Conservation (phyloP, 2,329 filamentous ascomycete genomes). For the Penicillium sclerotiorum region DNA sequence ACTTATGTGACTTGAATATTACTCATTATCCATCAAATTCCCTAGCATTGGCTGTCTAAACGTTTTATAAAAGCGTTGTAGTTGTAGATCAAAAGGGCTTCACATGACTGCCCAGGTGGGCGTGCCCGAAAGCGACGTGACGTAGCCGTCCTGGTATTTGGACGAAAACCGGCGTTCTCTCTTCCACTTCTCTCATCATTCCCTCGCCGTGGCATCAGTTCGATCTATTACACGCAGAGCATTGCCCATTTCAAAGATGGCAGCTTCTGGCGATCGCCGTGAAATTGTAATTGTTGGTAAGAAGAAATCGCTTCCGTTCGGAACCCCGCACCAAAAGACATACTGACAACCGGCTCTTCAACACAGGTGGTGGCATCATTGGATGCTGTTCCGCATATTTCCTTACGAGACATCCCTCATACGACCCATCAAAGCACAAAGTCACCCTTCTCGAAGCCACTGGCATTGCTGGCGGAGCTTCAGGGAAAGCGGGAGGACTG, state of each 20-base stretch:
- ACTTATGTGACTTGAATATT: constrained; percentile 12
- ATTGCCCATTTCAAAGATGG: constrained; percentile 32
- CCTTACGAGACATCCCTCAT: constrained; percentile 81
- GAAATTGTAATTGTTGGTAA: constrained; percentile 47
- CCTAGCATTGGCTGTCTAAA: too few species aligned
- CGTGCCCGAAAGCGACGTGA: constrained; percentile 24
- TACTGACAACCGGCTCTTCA: constrained; percentile 17
- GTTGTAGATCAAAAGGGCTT: not conserved
- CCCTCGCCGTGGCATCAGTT: constrained; percentile 28
- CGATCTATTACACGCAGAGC: constrained; percentile 18
- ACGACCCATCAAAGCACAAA: constrained; percentile 71
- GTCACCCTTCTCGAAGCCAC: constrained; percentile 88
- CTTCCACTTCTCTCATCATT: not conserved
- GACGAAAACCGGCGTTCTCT: constrained; percentile 3
- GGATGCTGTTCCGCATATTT: constrained; percentile 91
- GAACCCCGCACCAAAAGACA: constrained; percentile 27
- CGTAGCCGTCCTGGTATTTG: constrained; percentile 24
- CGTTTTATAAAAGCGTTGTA: too few species aligned
- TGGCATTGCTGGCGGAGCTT: constrained; percentile 84
- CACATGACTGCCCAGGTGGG: constrained; percentile 29
- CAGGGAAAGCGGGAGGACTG: constrained; percentile 90
- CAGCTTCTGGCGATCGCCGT: constrained; percentile 31
- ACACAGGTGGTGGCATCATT: constrained; percentile 83
- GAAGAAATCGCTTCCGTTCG: constrained; percentile 7
- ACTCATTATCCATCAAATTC: not conserved